Conservation (phyloP, 768 basidiomycete species). For the Filobasidium floriforme region DNA sequence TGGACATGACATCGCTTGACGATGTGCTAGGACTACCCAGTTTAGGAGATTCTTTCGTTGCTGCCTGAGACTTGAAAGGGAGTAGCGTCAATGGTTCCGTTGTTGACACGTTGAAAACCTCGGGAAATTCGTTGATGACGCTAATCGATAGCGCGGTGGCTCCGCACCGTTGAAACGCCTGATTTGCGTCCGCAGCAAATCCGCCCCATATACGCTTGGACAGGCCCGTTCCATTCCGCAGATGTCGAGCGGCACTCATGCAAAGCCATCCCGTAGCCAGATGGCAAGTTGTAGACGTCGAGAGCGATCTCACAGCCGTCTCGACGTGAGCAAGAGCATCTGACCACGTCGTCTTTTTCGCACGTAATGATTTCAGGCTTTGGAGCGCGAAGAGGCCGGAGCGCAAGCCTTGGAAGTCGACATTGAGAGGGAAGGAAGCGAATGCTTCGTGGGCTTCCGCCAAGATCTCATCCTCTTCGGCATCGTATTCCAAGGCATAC, state of each 20-base stretch:
- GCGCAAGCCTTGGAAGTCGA: conserved; percentile 1
- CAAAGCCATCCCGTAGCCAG: not conserved
- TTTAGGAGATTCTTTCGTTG: not conserved
- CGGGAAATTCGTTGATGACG: not conserved
- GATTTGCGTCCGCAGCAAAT: not conserved
- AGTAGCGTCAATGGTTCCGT: not conserved
- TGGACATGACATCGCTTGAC: not conserved
- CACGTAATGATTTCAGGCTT: not conserved
- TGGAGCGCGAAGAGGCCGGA: not conserved
- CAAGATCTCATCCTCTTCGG: not conserved
- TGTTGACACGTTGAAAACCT: not conserved
- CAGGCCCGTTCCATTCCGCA: not conserved
- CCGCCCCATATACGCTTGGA: conserved; percentile 1
- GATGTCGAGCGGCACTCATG: not conserved
- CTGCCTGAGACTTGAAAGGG: not conserved
- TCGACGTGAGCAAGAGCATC: not conserved
- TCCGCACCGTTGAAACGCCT: conserved; percentile 1
- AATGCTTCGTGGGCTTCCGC: not conserved
- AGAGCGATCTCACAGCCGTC: not conserved
- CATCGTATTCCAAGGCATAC: not conserved
- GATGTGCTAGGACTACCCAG: not conserved
- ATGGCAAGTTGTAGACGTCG: not conserved
- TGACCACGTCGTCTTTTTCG: not conserved
- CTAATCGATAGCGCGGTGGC: not conserved
- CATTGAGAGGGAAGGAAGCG: not conserved